phyloP scores from a whole-genome alignment of 805 yeast species.

The Alloascoidea hylecoeti region DNA sequence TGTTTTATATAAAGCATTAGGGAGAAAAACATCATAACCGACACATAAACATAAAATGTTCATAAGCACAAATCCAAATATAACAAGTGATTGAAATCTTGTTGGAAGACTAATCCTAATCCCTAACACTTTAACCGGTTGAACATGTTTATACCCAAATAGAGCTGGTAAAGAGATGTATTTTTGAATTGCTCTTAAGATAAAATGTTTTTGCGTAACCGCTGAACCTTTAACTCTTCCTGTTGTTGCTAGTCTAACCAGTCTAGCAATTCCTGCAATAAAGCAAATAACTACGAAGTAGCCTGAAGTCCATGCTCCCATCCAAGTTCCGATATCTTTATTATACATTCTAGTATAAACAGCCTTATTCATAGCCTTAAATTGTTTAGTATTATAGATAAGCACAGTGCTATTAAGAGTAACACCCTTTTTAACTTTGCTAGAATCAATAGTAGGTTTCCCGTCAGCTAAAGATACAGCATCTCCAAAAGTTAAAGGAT shows the following conservation, averaged over 20 bases:
- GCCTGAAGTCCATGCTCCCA: constrained; percentile 15
- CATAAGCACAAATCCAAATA: constrained; percentile 24
- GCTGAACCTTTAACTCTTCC: constrained; percentile 11
- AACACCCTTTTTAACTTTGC: too few species aligned
- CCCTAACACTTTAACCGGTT: constrained; percentile 10
- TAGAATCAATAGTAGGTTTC: too few species aligned
- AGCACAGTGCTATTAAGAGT: too few species aligned
- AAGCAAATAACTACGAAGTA: constrained; percentile 15
- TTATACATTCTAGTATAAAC: constrained; percentile 10
- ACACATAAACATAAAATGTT: constrained; percentile 15
- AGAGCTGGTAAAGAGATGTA: constrained; percentile 22
- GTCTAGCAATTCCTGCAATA: constrained; percentile 5
- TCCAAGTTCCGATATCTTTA: constrained; percentile 16
- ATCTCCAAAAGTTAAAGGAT: too few species aligned
- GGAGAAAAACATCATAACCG: constrained; percentile 16
- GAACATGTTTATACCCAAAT: constrained; percentile 17
- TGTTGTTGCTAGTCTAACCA: constrained; percentile 5
- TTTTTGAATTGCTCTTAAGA: constrained; percentile 12
- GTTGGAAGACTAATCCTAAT: constrained; percentile 27
- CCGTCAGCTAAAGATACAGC: too few species aligned
- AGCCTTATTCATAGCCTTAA: constrained; percentile 6
- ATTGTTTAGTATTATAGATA: too few species aligned
- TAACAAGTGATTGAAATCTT: constrained; percentile 31
- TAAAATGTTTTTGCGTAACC: constrained; percentile 9
- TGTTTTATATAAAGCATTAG: constrained; percentile 21